phyloP scores from a whole-genome alignment of 495 filamentous ascomycete genomes.

The Neurospora africana region DNA sequence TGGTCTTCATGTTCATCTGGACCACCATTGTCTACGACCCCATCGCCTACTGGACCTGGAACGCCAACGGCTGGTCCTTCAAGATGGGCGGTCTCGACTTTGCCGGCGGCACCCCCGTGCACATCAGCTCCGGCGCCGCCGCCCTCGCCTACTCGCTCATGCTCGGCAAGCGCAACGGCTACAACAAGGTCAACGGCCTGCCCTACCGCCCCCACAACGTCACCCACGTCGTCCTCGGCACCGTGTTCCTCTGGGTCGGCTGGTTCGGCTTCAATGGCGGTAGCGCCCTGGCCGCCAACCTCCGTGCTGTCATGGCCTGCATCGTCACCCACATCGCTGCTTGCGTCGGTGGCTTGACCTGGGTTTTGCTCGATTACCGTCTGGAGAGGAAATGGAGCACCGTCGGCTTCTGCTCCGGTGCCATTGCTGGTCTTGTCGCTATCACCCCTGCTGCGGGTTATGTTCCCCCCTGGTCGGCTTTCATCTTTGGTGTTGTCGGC shows the following conservation, averaged over 20 bases:
- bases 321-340: constrained; percentile 66
- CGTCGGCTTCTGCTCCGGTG: constrained; percentile 94
- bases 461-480: constrained; percentile 83
- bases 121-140: constrained; percentile 83
- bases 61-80: constrained; percentile 72
- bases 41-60: constrained; percentile 99
- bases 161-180: constrained; percentile 81
- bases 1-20: constrained; percentile 98
- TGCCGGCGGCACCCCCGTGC: constrained; percentile 91
- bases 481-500: constrained; percentile 81
- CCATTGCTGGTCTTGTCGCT: constrained; percentile 84
- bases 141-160: constrained; percentile 86
- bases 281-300: constrained; percentile 77
- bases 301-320: constrained; percentile 72
- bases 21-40: constrained; percentile 88
- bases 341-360: constrained; percentile 84
- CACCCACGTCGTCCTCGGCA: constrained; percentile 91
- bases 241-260: constrained; percentile 96
- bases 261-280: constrained; percentile 99
- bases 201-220: constrained; percentile 98
- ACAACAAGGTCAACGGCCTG: constrained; percentile 70
- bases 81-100: constrained; percentile 86
- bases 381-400: constrained; percentile 95
- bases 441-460: constrained; percentile 90
- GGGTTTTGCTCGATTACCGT: constrained; percentile 91